Evolutionary conservation across 1,284 basidiomycete genomes (phyloP).

Genomic region (Pseudozyma pruni): DNA sequence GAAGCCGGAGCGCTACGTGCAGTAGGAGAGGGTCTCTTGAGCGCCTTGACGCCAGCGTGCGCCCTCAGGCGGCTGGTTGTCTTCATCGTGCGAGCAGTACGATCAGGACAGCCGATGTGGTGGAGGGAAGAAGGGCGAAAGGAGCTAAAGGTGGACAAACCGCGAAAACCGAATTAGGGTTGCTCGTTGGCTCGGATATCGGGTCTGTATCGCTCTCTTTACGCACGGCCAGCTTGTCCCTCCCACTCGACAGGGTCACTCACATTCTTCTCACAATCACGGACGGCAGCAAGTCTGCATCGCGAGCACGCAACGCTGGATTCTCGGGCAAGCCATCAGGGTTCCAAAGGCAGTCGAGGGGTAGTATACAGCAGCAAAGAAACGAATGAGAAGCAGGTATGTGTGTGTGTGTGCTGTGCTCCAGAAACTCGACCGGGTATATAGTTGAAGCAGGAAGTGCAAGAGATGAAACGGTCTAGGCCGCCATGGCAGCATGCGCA

Average conservation of each 20-base stretch:
- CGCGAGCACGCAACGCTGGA: background rate
- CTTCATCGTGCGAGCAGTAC: conserved; percentile 7
- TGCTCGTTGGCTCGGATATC: conserved; percentile 13
- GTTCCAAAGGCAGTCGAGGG: background rate
- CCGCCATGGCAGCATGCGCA: conserved; percentile 22
- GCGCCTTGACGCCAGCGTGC: background rate
- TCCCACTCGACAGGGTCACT: too few species aligned
- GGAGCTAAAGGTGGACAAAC: background rate
- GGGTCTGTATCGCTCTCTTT: background rate
- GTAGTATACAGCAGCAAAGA: conserved; percentile 25
- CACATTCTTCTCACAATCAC: too few species aligned
- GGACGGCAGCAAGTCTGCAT: too few species aligned
- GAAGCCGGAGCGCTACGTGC: too few species aligned
- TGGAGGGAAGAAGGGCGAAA: background rate
- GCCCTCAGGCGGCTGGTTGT: background rate
- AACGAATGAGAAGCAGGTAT: background rate
- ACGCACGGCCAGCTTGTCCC: conserved; percentile 17
- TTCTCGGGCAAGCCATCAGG: background rate
- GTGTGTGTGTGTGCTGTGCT: too few species aligned
- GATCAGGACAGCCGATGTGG: background rate
- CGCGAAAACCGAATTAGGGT: conserved; percentile 16
- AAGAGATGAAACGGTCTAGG: conserved; percentile 12
- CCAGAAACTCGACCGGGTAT: conserved; percentile 12
- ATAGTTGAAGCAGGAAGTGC: background rate
- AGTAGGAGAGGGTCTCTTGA: background rate